A percentile compares a stretch with the other conserved stretches of the same genome.
These are phyloP conservation scores for Dalbergia cultrata DNA, from an alignment of 306 rosid genomes.

Conservation along the genomic window DNA sequence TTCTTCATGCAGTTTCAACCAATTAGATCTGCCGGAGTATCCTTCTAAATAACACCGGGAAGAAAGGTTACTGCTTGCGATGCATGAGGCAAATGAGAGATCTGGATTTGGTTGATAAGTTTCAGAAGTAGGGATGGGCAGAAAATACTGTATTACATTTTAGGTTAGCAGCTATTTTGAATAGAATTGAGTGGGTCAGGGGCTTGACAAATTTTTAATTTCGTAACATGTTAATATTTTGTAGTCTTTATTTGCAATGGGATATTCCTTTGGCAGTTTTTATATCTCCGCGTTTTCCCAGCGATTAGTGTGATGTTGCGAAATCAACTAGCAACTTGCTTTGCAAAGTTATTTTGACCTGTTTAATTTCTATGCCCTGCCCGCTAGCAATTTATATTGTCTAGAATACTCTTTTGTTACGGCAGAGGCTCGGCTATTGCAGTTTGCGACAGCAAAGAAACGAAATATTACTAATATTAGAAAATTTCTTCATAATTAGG, in stretches of 20 bases:
- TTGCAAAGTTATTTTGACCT: too few species aligned
- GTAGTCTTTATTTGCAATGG: constrained; percentile 78
- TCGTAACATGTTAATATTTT: constrained; percentile 64
- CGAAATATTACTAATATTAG: too few species aligned
- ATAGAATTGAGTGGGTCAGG: constrained; percentile 67
- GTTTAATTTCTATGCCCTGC: too few species aligned
- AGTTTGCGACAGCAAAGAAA: too few species aligned
- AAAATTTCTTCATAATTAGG: too few species aligned
- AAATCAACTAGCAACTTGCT: background rate
- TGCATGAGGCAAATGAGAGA: constrained; percentile 96
- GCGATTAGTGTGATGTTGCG: background rate
- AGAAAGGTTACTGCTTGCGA: constrained; percentile 89
- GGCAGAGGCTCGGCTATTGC: too few species aligned
- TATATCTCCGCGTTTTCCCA: constrained; percentile 26
- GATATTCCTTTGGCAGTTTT: constrained; percentile 78
- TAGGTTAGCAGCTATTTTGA: constrained; percentile 54
- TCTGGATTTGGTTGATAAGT: constrained; percentile 84
- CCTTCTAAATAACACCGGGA: constrained; percentile 91
- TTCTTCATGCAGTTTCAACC: constrained; percentile 86
- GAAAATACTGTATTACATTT: constrained; percentile 51
- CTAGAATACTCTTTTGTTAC: too few species aligned
- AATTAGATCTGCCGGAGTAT: constrained; percentile 94
- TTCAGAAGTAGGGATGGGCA: background rate
- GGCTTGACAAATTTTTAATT: constrained; percentile 53
- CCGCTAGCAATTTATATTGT: too few species aligned